phyloP scores from a whole-genome alignment of 306 rosid genomes.

The Ormosia emarginata region DNA sequence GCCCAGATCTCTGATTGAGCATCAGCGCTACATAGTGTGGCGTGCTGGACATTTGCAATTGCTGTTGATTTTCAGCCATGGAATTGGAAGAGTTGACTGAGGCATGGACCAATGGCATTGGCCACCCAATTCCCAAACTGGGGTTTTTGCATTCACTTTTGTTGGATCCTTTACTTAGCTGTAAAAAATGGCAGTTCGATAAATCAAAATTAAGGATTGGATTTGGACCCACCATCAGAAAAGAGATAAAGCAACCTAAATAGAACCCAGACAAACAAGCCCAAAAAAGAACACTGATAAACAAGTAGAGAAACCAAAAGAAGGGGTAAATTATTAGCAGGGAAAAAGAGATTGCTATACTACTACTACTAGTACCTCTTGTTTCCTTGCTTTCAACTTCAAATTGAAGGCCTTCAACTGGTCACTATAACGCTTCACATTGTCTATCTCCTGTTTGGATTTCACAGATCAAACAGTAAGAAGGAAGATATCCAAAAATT shows the following conservation, averaged over 20 bases:
- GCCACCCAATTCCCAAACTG: neutral
- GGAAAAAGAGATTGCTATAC: neutral
- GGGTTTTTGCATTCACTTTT: neutral
- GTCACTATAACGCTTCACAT: slow-evolving; percentile 10
- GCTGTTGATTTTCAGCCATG: neutral
- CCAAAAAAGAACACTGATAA: neutral
- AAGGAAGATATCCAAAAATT: neutral
- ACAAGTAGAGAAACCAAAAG: neutral
- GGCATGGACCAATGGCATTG: neutral
- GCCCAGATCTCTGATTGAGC: slow-evolving; percentile 13
- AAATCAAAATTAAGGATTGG: neutral
- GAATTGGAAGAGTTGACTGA: neutral
- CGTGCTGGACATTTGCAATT: neutral
- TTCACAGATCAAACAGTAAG: neutral
- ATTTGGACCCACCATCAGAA: neutral
- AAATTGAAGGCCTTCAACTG: slow-evolving; percentile 25
- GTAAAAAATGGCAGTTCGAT: slow-evolving; percentile 1
- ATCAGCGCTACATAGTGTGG: neutral
- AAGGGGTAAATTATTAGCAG: neutral
- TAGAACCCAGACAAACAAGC: neutral
- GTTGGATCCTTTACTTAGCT: slow-evolving; percentile 12
- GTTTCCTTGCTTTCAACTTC: slow-evolving; percentile 31
- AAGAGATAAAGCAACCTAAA: neutral
- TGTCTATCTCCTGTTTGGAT: slow-evolving; percentile 45
- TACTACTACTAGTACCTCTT: slow-evolving; percentile 31